phyloP scores from a whole-genome alignment of 2,329 filamentous ascomycete species.

The Diaporthe velutina region DNA sequence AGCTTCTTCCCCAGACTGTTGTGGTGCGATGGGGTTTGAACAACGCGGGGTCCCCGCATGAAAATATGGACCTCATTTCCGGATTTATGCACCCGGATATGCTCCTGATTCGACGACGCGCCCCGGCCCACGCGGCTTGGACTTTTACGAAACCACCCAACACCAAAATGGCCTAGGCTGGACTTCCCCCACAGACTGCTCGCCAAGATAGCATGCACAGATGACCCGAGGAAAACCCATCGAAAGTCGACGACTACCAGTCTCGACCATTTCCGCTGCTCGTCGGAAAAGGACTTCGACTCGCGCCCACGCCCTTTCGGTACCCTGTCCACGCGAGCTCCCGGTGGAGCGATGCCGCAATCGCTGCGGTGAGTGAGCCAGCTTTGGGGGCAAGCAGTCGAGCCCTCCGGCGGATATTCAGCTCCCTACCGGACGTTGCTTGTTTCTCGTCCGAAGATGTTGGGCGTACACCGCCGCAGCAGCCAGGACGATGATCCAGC shows the following conservation, averaged over 20 bases:
- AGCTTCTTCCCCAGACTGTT: slow-evolving; percentile 29
- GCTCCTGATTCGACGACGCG: slow-evolving; percentile 18
- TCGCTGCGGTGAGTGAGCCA: slow-evolving; percentile 1
- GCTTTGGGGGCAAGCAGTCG: background rate
- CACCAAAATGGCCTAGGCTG: slow-evolving; percentile 3
- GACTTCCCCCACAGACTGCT: background rate
- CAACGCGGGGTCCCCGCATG: slow-evolving; percentile 23
- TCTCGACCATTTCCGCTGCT: slow-evolving; percentile 19
- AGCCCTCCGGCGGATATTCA: background rate
- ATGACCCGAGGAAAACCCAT: slow-evolving; percentile 24
- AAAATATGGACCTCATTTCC: slow-evolving; percentile 15
- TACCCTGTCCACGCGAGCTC: background rate
- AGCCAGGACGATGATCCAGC: slow-evolving; percentile 10
- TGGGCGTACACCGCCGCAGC: slow-evolving; percentile 22
- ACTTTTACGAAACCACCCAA: slow-evolving; percentile 21
- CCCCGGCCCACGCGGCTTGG: background rate
- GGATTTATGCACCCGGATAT: slow-evolving; percentile 22
- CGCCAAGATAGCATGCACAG: slow-evolving; percentile 5
- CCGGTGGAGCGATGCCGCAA: slow-evolving; percentile 8
- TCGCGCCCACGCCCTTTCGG: background rate
- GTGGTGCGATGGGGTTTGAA: slow-evolving; percentile 1
- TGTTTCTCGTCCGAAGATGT: slow-evolving; percentile 18
- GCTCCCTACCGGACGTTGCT: background rate
- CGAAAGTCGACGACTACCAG: slow-evolving; percentile 3
- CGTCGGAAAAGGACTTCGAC: slow-evolving; percentile 23